Conservation (phyloP, 331 rosid genomes). For the Stylosanthes scabra region DNA sequence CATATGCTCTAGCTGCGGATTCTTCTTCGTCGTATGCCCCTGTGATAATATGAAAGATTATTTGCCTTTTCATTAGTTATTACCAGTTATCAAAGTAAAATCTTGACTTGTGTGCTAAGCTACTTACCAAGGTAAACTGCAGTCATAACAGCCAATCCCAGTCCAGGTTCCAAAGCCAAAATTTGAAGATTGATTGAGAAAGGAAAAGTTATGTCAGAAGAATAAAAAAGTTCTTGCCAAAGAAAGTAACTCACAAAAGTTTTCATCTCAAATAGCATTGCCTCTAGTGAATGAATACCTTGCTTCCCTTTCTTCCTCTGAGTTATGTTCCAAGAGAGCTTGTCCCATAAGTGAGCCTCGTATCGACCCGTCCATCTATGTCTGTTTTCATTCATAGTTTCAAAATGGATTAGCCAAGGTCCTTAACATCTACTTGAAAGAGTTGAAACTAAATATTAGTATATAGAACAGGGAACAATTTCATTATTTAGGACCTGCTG, state of each 20-base stretch:
- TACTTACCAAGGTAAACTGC: conserved; percentile 85
- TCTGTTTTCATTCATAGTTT: conserved; percentile 42
- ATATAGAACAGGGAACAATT: background rate
- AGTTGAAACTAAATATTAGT: background rate
- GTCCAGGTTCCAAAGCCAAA: conserved; percentile 27
- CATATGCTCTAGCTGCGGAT: conserved; percentile 78
- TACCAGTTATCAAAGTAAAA: background rate
- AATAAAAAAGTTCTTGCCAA: background rate
- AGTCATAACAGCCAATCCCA: conserved; percentile 29
- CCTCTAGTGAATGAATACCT: conserved; percentile 38
- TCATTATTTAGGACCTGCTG: conserved; percentile 52
- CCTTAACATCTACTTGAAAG: background rate
- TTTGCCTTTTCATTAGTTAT: too few relatives aligned
- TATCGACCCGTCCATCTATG: conserved; percentile 87
- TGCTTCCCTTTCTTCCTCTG: conserved; percentile 92
- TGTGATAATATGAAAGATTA: conserved; percentile 20
- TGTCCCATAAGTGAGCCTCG: conserved; percentile 92
- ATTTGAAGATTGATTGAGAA: conserved; percentile 19
- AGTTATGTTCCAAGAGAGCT: conserved; percentile 83
- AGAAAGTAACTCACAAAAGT: background rate
- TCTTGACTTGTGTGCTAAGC: background rate
- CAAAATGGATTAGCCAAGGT: background rate
- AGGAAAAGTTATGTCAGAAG: conserved; percentile 17
- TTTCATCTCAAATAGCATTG: too few relatives aligned
- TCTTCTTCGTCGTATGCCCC: conserved; percentile 82